phyloP scores from a whole-genome alignment of 2,329 filamentous ascomycete genomes.

The Pseudodiploospora longispora region DNA sequence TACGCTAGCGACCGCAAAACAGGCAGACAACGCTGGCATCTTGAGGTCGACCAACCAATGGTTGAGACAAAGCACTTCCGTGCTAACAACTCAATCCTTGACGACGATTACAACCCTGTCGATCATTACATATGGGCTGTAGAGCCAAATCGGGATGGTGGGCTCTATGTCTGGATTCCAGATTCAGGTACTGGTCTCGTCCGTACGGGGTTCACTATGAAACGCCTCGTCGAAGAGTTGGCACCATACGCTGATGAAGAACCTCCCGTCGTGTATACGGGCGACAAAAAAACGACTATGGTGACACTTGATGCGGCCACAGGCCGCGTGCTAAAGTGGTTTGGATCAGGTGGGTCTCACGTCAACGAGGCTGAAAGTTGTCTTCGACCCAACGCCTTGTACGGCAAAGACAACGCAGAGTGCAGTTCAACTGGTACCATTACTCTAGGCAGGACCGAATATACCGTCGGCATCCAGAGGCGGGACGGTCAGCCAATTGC shows the following conservation, averaged over 20 bases:
- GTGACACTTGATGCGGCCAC: conserved; percentile 84
- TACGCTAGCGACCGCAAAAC: conserved; percentile 85
- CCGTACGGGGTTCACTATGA: conserved; percentile 67
- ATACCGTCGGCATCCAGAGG: conserved; percentile 78
- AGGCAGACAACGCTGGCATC: conserved; percentile 76
- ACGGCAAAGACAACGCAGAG: conserved; percentile 61
- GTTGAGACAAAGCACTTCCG: conserved; percentile 81
- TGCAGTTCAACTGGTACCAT: conserved; percentile 75
- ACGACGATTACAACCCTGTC: conserved; percentile 54
- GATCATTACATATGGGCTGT: conserved; percentile 94
- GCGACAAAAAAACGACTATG: conserved; percentile 82
- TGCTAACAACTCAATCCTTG: conserved; percentile 54
- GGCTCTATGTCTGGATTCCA: conserved; percentile 78
- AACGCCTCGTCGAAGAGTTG: conserved; percentile 76
- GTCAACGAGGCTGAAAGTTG: conserved; percentile 69
- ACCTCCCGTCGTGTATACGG: conserved; percentile 78
- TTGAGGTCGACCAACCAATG: conserved; percentile 78
- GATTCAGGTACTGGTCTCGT: conserved; percentile 50
- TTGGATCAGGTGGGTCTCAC: conserved; percentile 64
- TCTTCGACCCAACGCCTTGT: conserved; percentile 56
- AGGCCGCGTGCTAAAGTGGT: conserved; percentile 74
- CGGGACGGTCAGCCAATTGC: conserved; percentile 69
- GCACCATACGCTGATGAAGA: conserved; percentile 69
- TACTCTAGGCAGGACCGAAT: conserved; percentile 79
- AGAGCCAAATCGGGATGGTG: conserved; percentile 80